Percentiles rank a stretch among this genome's conserved stretches.
Conservation (phyloP, 805 yeast genomes). For the Candida yuanshanica region DNA sequence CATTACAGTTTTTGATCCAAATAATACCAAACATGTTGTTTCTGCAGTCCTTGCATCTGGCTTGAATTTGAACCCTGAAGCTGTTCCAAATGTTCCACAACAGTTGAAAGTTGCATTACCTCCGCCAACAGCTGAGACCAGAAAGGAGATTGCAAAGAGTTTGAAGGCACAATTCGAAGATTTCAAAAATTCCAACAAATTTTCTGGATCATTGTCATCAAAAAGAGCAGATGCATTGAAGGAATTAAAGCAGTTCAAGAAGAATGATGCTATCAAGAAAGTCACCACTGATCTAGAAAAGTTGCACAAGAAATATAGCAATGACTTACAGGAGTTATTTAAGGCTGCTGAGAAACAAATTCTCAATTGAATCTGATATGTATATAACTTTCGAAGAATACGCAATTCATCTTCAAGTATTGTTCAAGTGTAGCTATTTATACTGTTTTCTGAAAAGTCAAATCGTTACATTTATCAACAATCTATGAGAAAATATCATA, state of each 20-base stretch:
- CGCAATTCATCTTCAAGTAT: neutral
- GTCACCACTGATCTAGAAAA: conserved; percentile 60
- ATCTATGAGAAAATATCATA: no score
- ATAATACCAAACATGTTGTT: conserved; percentile 59
- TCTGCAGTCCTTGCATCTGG: conserved; percentile 65
- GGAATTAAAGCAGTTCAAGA: conserved; percentile 43
- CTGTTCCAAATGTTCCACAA: conserved; percentile 67
- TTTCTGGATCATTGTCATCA: conserved; percentile 45
- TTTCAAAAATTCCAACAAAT: conserved; percentile 44
- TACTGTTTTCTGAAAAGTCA: no score
- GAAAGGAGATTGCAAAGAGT: conserved; percentile 46
- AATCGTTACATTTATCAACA: no score
- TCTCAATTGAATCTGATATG: conserved; percentile 17
- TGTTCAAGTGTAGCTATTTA: neutral
- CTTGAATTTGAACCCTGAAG: conserved; percentile 75
- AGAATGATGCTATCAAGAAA: conserved; percentile 51
- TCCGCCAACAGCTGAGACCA: conserved; percentile 64
- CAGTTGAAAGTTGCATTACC: conserved; percentile 70
- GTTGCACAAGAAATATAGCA: conserved; percentile 57
- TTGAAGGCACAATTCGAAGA: conserved; percentile 65
- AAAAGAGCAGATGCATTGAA: conserved; percentile 56
- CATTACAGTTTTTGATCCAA: conserved; percentile 87
- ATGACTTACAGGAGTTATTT: conserved; percentile 48
- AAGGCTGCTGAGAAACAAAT: conserved; percentile 50
- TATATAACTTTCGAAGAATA: neutral